These are phyloP conservation scores for Coniochaeta prunicola DNA, from an alignment of 2,329 filamentous ascomycete genomes.

Conservation along the genomic window DNA sequence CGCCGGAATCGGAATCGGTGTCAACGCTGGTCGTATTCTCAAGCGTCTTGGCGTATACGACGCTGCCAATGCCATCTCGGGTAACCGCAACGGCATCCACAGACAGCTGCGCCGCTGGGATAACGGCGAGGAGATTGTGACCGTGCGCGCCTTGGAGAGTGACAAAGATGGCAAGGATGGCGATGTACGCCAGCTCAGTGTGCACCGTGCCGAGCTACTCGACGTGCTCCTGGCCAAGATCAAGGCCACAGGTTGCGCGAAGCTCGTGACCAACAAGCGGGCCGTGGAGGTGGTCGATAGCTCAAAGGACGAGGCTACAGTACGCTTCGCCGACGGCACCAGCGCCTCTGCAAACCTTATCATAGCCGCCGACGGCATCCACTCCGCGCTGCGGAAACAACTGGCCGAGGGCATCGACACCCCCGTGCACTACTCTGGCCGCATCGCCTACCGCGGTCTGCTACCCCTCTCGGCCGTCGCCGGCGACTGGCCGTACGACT, in stretches of 20 bases:
- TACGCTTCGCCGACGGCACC: conserved; percentile 18
- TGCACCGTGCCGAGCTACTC: conserved; percentile 17
- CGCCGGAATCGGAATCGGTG: conserved; percentile 25
- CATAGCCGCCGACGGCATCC: conserved; percentile 24
- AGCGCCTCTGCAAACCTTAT: conserved; percentile 17
- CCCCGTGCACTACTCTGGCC: conserved; percentile 11
- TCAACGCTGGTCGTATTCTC: conserved; percentile 24
- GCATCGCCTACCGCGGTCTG: conserved; percentile 16
- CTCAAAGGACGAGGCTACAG: conserved; percentile 7
- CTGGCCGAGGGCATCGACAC: conserved; percentile 11
- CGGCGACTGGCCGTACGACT: conserved; percentile 14
- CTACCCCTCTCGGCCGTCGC: conserved; percentile 10
- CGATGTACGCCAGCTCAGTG: conserved; percentile 10
- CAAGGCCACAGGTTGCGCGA: conserved; percentile 13
- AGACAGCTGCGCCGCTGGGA: conserved; percentile 26
- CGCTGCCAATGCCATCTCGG: conserved; percentile 19
- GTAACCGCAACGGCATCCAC: conserved; percentile 21
- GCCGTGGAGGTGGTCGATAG: conserved; percentile 11
- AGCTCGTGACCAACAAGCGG: conserved; percentile 18
- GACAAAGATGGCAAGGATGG: not conserved
- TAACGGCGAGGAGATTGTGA: conserved; percentile 22
- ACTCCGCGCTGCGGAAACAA: conserved; percentile 18
- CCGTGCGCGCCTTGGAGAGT: conserved; percentile 17
- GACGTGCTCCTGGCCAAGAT: conserved; percentile 16
- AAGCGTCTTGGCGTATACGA: conserved; percentile 25